phyloP scores from a whole-genome alignment of 1,139 yeast species.

The Geotrichum fermentans region DNA sequence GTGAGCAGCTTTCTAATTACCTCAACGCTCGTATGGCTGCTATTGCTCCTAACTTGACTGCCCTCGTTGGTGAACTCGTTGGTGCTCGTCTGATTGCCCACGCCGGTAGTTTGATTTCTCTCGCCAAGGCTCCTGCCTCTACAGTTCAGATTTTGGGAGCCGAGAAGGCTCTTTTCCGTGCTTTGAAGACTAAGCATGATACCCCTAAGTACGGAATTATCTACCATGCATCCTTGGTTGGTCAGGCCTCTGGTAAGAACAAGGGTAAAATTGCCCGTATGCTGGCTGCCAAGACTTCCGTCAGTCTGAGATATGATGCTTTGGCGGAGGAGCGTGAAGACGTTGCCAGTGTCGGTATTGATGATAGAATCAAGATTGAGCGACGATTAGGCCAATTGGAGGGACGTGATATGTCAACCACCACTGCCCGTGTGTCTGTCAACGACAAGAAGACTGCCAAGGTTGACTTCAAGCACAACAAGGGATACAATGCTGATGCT shows the following conservation, averaged over 20 bases:
- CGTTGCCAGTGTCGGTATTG: conserved; percentile 87
- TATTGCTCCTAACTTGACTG: conserved; percentile 95
- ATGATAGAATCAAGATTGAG: conserved; percentile 90
- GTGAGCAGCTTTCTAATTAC: conserved; percentile 82
- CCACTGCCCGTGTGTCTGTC: conserved; percentile 32
- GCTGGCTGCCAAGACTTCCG: conserved; percentile 97
- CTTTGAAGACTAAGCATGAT: conserved; percentile 95
- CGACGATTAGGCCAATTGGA: conserved; percentile 89
- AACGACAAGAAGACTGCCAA: conserved; percentile 31
- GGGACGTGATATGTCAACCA: conserved; percentile 57
- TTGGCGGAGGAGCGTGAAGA: conserved; percentile 90
- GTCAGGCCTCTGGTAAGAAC: conserved; percentile 95
- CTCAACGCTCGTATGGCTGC: conserved; percentile 93
- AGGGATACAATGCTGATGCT: conserved; percentile 91
- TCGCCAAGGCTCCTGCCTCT: conserved; percentile 97
- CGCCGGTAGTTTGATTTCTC: conserved; percentile 93
- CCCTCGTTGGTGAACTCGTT: conserved; percentile 94
- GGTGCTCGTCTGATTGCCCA: conserved; percentile 98
- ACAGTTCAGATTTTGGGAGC: too few relatives aligned
- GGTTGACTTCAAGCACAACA: conserved; percentile 27
- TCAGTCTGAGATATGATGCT: conserved; percentile 93
- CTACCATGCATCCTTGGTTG: conserved; percentile 95
- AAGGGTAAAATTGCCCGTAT: conserved; percentile 99
- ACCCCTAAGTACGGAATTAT: conserved; percentile 97
- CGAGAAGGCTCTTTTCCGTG: conserved; percentile 97